Evolutionary conservation across 805 yeast genomes (phyloP), one percentile per base, ranked within the genome.

Genomic region (Starmera quercuum): DNA sequence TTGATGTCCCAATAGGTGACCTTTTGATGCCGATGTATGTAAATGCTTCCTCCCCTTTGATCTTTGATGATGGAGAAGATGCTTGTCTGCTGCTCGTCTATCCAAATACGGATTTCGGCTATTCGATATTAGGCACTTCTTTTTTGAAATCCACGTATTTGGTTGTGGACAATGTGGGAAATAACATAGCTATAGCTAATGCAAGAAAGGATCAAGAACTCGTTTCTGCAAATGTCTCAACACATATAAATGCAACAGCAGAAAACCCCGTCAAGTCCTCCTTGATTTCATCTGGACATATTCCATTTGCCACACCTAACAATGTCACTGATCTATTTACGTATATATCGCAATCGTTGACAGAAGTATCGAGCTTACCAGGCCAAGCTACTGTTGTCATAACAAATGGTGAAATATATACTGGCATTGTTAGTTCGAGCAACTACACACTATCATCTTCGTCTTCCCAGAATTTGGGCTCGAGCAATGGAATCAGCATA

Each of bases 111-210:
- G 38, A 44, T 9, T 41, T 61, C 5, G 83, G 85, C 1, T 74
- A 59, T 47, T 64, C 71, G 8, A 46, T 72, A 2, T 51, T 83
- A 26, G 92, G 90, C 3, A 57, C 73, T 6, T 66, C 82, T 4
- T 73, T 81, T 44, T 41, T 82, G 30, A 61, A 61, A 33, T 59
- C 65, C 30, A 55, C 68, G 7, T 80, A 73, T 47, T 38, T 81
- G 25, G 88, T 79, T 0, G 77, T 78, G 25, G 86, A 82, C 52
- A 64, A 73, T 40, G 85, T 68, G 12, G 73, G 72, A 14, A 52
- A 61, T 18, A 58, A 59, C 16, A 49, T 81, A 19, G 92, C 81
- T 1, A 32, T 82, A 32, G 83, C 76, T 1, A 66, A 67, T 30
- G 63, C 78, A 3, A 61, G 62, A 35, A 47, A 41, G 29, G 30